A percentile compares a stretch with the other conserved stretches of the same genome.
These are phyloP conservation scores for Suhomyces wounanorum DNA, from an alignment of 1,139 yeast species.

Conservation along the genomic window DNA sequence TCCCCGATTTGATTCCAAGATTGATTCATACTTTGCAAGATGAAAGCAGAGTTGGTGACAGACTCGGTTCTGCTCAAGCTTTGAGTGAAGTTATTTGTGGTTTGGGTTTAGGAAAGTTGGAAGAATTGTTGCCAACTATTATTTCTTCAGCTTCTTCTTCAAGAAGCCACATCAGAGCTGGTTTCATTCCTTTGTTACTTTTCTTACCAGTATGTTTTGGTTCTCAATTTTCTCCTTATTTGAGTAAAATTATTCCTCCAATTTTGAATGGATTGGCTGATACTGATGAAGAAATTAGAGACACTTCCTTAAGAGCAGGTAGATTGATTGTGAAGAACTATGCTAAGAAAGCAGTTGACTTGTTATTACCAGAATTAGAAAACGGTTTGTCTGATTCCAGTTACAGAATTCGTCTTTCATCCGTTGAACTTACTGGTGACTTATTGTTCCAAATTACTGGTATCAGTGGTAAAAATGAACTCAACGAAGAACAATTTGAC, in stretches of 20 bases:
- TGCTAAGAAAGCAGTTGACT: conserved; percentile 90
- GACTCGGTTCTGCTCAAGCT: conserved; percentile 97
- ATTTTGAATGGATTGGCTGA: conserved; percentile 92
- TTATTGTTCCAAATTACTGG: conserved; percentile 93
- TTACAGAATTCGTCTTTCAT: conserved; percentile 87
- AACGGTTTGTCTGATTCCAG: conserved; percentile 81
- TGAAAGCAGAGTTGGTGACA: conserved; percentile 82
- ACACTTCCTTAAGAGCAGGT: conserved; percentile 90
- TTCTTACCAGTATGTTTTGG: conserved; percentile 96
- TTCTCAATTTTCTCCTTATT: conserved; percentile 84
- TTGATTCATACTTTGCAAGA: conserved; percentile 77
- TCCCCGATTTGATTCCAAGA: conserved; percentile 89
- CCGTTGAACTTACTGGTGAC: conserved; percentile 97
- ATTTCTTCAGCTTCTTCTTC: conserved; percentile 70
- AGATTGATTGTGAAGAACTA: conserved; percentile 88
- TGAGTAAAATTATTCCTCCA: conserved; percentile 84
- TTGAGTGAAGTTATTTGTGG: conserved; percentile 92
- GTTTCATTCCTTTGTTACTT: conserved; percentile 86
- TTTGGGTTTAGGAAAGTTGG: conserved; percentile 82
- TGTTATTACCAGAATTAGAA: conserved; percentile 91
- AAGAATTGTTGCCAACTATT: conserved; percentile 81
- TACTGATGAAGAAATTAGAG: conserved; percentile 81
- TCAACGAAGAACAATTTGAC: conserved; percentile 62
- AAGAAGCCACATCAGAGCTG: conserved; percentile 78
- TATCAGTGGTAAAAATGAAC: conserved; percentile 68